Percentiles rank a stretch among this genome's conserved stretches.
Evolutionary conservation across 192 early-diverging fungal genomes (phyloP).

Genomic region (Coemansia sp.): DNA sequence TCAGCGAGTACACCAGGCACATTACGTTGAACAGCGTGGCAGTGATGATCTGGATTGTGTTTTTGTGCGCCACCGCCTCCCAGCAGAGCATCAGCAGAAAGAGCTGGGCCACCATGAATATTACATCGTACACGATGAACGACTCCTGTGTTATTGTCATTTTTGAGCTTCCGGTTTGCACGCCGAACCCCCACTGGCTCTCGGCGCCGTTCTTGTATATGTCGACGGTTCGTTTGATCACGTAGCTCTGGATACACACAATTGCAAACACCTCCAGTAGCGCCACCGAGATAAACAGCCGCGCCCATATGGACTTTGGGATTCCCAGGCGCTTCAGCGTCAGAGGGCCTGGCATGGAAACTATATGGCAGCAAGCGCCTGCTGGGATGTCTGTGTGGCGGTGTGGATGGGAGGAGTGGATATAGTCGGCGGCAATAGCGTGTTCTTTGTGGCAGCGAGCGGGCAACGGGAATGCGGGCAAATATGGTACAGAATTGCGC

Average conservation of each 20-base stretch:
- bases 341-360: constrained; percentile 14
- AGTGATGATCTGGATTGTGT: constrained; percentile 87
- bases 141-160: constrained; percentile 50
- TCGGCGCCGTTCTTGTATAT: constrained; percentile 50
- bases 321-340: constrained; percentile 42
- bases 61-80: constrained; percentile 90
- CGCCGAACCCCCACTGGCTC: constrained; percentile 49
- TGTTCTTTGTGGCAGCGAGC: no score
- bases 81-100: constrained; percentile 78
- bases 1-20: constrained; percentile 54
- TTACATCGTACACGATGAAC: constrained; percentile 74
- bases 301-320: constrained; percentile 50
- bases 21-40: constrained; percentile 59
- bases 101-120: constrained; percentile 84
- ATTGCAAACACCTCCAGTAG: constrained; percentile 49
- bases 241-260: constrained; percentile 49
- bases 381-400: no score
- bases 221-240: constrained; percentile 47
- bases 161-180: constrained; percentile 30
- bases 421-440: no score
- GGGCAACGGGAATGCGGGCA: no score
- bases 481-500: no score
- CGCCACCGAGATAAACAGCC: constrained; percentile 43
- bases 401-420: no score
- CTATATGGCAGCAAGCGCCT: no score